A percentile compares a stretch with the other conserved stretches of the same genome.
These are phyloP conservation scores for Symbiodinium natans DNA, from an alignment of 73 alveolate species.

Conservation along the genomic window DNA sequence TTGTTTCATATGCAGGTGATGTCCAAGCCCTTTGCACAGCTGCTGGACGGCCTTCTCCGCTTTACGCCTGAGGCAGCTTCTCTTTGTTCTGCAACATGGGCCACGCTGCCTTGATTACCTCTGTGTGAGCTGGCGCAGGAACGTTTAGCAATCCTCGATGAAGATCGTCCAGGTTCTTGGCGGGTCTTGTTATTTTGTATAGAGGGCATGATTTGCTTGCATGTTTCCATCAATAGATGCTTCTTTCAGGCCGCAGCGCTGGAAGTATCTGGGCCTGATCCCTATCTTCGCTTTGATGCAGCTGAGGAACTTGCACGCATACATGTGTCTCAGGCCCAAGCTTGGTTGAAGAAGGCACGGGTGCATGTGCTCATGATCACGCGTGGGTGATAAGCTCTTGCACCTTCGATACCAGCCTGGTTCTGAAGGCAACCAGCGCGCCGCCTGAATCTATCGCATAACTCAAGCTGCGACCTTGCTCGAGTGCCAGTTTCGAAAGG, in stretches of 20 bases:
- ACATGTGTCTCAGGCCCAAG: conserved; percentile 9
- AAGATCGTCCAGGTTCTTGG: conserved; percentile 2
- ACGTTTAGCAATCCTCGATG: background rate
- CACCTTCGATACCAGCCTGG: background rate
- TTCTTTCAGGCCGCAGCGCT: conserved; percentile 35
- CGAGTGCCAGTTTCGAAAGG: background rate
- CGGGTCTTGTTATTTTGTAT: background rate
- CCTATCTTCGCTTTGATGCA: background rate
- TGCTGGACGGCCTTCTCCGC: conserved; percentile 73
- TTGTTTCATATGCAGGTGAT: too few species aligned
- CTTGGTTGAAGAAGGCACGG: conserved; percentile 79
- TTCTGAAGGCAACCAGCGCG: background rate
- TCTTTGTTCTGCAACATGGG: too few species aligned
- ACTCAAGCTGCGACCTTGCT: background rate
- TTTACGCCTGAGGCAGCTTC: conserved; percentile 53
- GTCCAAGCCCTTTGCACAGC: conserved; percentile 65
- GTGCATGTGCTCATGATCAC: too few species aligned
- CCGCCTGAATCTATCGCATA: background rate
- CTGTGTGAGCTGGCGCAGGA: background rate
- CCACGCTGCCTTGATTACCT: too few species aligned
- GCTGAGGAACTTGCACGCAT: background rate
- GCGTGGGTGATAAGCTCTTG: background rate
- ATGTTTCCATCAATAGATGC: background rate
- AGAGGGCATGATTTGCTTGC: too few species aligned
- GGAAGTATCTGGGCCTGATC: conserved; percentile 60